Percentiles rank a stretch among this genome's conserved stretches.
These are phyloP conservation scores for Glycyrrhiza uralensis DNA, from an alignment of 306 rosid genomes.

Conservation along the genomic window DNA sequence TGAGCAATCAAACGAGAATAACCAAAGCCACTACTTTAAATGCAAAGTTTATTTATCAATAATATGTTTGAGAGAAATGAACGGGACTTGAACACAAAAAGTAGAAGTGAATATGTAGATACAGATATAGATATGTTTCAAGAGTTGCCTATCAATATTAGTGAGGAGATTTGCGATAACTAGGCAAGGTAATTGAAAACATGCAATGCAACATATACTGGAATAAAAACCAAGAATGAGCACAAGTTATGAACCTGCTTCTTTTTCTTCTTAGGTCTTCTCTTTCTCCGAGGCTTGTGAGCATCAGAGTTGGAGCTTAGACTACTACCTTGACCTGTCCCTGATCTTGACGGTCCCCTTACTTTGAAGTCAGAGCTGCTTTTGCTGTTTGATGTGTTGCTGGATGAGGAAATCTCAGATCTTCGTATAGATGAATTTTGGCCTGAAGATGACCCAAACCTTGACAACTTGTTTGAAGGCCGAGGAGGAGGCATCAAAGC, in stretches of 20 bases:
- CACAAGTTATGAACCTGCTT: conserved; percentile 58
- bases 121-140: background rate
- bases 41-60: background rate
- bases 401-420: conserved; percentile 54
- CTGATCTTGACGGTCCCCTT: conserved; percentile 72
- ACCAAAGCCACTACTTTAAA: background rate
- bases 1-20: background rate
- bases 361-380: conserved; percentile 57
- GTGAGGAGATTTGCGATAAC: background rate
- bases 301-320: conserved; percentile 98
- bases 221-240: background rate
- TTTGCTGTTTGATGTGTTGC: conserved; percentile 69
- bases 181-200: background rate
- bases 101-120: background rate
- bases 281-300: conserved; percentile 86
- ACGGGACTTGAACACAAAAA: background rate
- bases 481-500: conserved; percentile 98
- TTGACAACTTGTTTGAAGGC: conserved; percentile 55
- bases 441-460: conserved; percentile 74
- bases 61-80: background rate
- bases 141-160: background rate
- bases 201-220: background rate
- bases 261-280: conserved; percentile 92
- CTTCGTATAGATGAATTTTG: conserved; percentile 53
- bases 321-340: conserved; percentile 75